Evolutionary conservation across 768 basidiomycete species (phyloP), one percentile per base, ranked within the genome.

Genomic region (Trametes cingulata): DNA sequence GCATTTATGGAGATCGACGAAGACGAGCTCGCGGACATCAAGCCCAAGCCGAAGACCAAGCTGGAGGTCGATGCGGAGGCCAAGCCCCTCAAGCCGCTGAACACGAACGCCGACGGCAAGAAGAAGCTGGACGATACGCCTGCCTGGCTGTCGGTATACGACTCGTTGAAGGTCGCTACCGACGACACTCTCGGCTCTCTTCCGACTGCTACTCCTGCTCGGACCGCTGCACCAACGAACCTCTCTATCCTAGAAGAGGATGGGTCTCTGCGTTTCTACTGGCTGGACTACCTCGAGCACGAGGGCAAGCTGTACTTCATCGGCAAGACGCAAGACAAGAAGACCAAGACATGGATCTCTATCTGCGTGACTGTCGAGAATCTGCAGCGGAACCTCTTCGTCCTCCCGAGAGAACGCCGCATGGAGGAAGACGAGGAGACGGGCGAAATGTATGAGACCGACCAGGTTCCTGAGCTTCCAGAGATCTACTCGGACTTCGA

Each of bases 261-360:
- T 64, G 94, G 93, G 1, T 90, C 86, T 3, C 76, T 98, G 14
- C 83, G 83, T 25, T 95, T 99, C 79, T 99, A 88, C 78, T 99
- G 97, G 97, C 78, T 98, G 20, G 97, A 99, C 70, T 93, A 93
- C 68, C 84, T 95, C 35, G 94, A 98, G 70, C 82, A 84, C 48
- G 84, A 90, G 15, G 96, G 95, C 15, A 85, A 83, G 60, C 77
- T 99, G 3, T 89, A 93, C 70, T 89, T 99, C 64, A 84, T 92
- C 43, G 97, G 97, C 7, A 98, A 98, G 75, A 82, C 95, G 42
- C 85, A 89, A 65, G 93, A 95, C 74, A 88, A 88, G 73, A 74
- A 77, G 5, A 82, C 84, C 3, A 79, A 79, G 15, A 69, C 78
- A 8, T 95, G 88, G 85, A 76, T 92, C 3, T 95, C 93, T 7